A percentile compares a stretch with the other conserved stretches of the same genome.
Conservation (phyloP, 1,139 yeast species). For the Diutina mesorugosa region DNA sequence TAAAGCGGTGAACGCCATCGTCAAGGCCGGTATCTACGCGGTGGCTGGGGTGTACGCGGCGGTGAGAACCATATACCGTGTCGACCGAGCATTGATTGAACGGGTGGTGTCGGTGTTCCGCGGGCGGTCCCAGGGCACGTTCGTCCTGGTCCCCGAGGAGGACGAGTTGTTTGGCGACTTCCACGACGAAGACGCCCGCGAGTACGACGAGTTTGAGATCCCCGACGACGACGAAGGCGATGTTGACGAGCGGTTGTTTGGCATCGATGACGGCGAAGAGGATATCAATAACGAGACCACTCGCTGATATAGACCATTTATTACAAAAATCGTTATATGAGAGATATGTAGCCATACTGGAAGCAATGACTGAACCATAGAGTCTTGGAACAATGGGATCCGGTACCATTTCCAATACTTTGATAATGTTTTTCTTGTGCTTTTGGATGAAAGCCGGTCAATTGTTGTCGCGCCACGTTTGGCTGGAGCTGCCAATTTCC, state of each 20-base stretch:
- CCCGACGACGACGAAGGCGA: background rate
- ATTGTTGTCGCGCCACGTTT: too few species aligned
- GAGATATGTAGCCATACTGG: too few species aligned
- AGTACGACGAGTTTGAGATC: background rate
- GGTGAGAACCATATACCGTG: constrained; percentile 21
- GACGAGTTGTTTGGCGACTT: constrained; percentile 38
- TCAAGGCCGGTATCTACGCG: constrained; percentile 46
- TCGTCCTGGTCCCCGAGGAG: constrained; percentile 35
- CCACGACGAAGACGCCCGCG: constrained; percentile 20
- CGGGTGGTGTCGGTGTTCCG: constrained; percentile 22
- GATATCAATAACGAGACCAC: background rate
- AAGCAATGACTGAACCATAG: too few species aligned
- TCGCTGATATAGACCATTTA: background rate
- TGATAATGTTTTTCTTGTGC: too few species aligned
- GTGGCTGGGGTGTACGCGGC: constrained; percentile 32
- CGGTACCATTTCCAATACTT: too few species aligned
- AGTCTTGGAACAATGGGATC: too few species aligned
- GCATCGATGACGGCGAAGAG: background rate
- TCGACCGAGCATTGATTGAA: constrained; percentile 24
- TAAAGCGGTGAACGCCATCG: constrained; percentile 46
- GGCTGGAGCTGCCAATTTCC: too few species aligned
- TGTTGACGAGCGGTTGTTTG: background rate
- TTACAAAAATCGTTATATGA: background rate
- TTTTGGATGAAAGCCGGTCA: too few species aligned
- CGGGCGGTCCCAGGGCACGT: constrained; percentile 28